Conservation (phyloP, 495 filamentous ascomycete species). For the Aeminium ludgeri region DNA sequence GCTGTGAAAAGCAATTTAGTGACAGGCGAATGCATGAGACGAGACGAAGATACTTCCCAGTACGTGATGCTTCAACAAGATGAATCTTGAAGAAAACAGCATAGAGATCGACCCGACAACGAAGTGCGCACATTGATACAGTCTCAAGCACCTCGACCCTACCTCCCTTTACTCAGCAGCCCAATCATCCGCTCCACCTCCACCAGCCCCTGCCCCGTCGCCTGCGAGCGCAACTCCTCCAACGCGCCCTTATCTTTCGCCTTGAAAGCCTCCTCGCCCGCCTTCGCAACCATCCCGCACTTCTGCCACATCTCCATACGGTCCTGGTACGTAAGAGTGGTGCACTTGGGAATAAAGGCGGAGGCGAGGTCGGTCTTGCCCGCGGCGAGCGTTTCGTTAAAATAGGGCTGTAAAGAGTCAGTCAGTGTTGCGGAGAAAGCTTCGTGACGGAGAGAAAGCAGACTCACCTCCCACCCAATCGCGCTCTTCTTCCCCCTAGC, state of each 20-base stretch:
- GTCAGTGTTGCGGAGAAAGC: slow-evolving; percentile 5
- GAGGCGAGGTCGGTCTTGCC: slow-evolving; percentile 80
- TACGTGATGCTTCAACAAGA: too few species aligned
- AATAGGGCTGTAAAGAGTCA: slow-evolving; percentile 53
- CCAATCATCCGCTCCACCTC: slow-evolving; percentile 49
- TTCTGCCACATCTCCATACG: slow-evolving; percentile 89
- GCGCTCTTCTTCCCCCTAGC: slow-evolving; percentile 55
- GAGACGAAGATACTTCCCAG: too few species aligned
- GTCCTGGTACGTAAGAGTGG: slow-evolving; percentile 41
- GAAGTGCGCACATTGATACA: too few species aligned
- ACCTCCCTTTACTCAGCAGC: slow-evolving; percentile 24
- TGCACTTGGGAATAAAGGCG: slow-evolving; percentile 77
- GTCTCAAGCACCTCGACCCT: neutral
- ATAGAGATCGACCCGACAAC: too few species aligned
- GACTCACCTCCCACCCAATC: slow-evolving; percentile 86
- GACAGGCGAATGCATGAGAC: too few species aligned
- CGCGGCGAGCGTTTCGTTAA: slow-evolving; percentile 70
- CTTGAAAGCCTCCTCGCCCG: slow-evolving; percentile 79
- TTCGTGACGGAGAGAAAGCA: slow-evolving; percentile 4
- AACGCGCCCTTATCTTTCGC: slow-evolving; percentile 57
- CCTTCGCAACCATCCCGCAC: slow-evolving; percentile 78
- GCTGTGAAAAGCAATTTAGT: too few species aligned
- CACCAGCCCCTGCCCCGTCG: slow-evolving; percentile 34
- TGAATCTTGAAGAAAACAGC: too few species aligned
- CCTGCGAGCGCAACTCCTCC: slow-evolving; percentile 40